Conservation (phyloP, 2,329 filamentous ascomycete genomes). For the Pseudogymnoascus sp. region DNA sequence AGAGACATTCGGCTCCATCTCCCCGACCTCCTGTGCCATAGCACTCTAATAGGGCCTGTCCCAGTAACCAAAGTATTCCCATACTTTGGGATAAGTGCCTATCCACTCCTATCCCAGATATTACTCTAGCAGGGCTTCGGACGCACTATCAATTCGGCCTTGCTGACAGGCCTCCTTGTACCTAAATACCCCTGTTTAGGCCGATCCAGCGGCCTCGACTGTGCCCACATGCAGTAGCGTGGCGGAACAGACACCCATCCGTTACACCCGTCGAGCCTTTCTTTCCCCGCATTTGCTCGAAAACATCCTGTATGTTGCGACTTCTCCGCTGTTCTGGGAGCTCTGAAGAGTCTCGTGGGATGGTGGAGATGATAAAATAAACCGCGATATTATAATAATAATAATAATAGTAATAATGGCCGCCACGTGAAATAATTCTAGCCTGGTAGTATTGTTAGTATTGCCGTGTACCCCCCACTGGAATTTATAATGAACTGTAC, state of each 20-base stretch:
- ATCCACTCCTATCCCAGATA: background rate
- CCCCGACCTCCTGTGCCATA: background rate
- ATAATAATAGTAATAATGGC: background rate
- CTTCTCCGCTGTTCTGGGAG: background rate
- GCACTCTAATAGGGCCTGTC: background rate
- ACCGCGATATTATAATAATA: background rate
- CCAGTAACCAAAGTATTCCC: background rate
- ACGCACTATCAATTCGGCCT: slow-evolving; percentile 8
- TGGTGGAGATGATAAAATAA: background rate
- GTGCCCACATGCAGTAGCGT: slow-evolving; percentile 8
- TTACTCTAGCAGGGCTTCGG: slow-evolving; percentile 6
- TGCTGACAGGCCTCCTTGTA: background rate
- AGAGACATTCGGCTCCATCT: background rate
- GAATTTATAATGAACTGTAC: background rate
- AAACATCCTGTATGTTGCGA: background rate
- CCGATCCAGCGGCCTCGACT: slow-evolving; percentile 7
- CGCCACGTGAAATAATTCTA: background rate
- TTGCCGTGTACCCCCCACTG: background rate
- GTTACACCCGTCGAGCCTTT: slow-evolving; percentile 8
- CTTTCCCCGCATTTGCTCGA: background rate
- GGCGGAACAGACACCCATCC: slow-evolving; percentile 3
- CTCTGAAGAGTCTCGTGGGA: background rate
- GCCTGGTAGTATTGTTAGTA: background rate
- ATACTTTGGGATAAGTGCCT: background rate
- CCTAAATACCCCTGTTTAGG: background rate